These are phyloP conservation scores for Neofusicoccum sp. DNA, from an alignment of 2,329 filamentous ascomycete species.

Conservation along the genomic window DNA sequence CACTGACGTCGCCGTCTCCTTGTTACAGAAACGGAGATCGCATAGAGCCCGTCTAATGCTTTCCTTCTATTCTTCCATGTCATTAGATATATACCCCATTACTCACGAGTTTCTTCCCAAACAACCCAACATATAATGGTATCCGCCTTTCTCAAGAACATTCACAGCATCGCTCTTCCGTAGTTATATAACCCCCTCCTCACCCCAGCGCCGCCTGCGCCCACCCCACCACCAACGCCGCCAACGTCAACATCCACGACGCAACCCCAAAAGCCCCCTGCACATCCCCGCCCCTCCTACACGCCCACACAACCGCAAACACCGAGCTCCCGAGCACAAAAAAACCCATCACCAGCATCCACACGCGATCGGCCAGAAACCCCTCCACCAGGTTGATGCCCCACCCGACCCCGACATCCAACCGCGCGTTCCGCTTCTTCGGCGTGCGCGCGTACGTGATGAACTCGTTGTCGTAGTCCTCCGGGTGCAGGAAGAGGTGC, in stretches of 20 bases:
- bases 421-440: constrained; percentile 32
- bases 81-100: too few species aligned
- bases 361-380: constrained; percentile 40
- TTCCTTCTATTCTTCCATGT: too few species aligned
- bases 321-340: constrained; percentile 37
- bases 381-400: constrained; percentile 44
- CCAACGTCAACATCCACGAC: constrained; percentile 39
- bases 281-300: constrained; percentile 34
- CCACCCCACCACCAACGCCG: constrained; percentile 36
- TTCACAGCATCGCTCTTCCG: too few species aligned
- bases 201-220: constrained; percentile 37
- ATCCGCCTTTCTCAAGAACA: too few species aligned
- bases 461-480: constrained; percentile 42
- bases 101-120: too few species aligned
- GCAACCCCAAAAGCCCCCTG: constrained; percentile 46
- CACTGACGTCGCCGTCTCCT: too few species aligned
- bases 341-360: constrained; percentile 32
- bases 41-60: too few species aligned
- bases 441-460: constrained; percentile 41
- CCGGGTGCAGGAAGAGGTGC: constrained; percentile 43
- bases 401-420: constrained; percentile 42
- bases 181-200: neutral
- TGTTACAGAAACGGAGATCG: too few species aligned
- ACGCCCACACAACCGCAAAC: constrained; percentile 40
- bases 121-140: too few species aligned